Conservation (phyloP, 805 yeast species). For the Candida caryicola region DNA sequence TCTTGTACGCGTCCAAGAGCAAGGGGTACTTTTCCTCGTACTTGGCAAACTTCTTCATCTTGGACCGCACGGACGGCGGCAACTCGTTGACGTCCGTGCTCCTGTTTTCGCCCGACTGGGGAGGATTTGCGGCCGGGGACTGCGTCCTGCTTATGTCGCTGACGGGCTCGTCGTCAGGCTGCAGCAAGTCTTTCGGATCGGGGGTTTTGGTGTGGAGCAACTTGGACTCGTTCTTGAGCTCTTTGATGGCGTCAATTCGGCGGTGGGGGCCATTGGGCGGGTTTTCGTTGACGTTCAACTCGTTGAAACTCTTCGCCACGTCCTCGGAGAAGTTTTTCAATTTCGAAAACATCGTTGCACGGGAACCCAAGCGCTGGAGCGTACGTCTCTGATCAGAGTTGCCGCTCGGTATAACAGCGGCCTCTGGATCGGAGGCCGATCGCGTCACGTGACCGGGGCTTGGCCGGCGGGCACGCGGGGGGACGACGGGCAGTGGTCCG, state of each 20-base stretch:
- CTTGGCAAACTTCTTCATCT: constrained; percentile 71
- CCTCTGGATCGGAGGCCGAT: too few relatives aligned
- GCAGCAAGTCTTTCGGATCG: constrained; percentile 41
- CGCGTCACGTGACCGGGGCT: too few relatives aligned
- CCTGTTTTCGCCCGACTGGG: too few relatives aligned
- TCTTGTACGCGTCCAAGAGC: constrained; percentile 78
- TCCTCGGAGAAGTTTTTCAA: constrained; percentile 44
- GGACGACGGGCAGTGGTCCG: too few relatives aligned
- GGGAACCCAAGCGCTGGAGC: too few relatives aligned
- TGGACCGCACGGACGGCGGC: constrained; percentile 56
- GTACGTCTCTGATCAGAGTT: too few relatives aligned
- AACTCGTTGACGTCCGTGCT: constrained; percentile 38
- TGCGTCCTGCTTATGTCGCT: constrained; percentile 3
- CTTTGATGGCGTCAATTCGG: constrained; percentile 18
- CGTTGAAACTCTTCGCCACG: constrained; percentile 43
- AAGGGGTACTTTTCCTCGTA: constrained; percentile 91
- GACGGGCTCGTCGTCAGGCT: constrained; percentile 44
- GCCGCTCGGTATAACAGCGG: too few relatives aligned
- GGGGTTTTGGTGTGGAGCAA: constrained; percentile 47
- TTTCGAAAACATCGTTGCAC: constrained; percentile 43
- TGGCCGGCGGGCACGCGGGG: too few relatives aligned
- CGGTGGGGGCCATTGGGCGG: constrained; percentile 21
- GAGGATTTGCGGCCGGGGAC: constrained; percentile 1
- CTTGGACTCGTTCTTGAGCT: constrained; percentile 31
- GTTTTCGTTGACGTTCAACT: constrained; percentile 17